A percentile compares a stretch with the other conserved stretches of the same genome.
phyloP scores from a whole-genome alignment of 148 eudicot species.

The Cornus florida region DNA sequence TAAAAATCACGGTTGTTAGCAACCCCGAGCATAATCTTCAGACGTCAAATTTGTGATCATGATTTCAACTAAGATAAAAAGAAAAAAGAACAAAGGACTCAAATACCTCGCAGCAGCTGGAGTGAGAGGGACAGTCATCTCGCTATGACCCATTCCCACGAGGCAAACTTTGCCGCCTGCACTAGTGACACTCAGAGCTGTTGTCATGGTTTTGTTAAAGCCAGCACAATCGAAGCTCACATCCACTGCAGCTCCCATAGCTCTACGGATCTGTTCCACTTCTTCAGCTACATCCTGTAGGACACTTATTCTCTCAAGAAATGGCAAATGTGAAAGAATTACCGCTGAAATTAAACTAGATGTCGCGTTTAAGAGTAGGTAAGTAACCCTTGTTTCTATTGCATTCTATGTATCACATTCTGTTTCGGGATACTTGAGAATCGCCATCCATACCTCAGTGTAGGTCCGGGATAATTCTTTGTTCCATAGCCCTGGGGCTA shows the following conservation, averaged over 20 bases:
- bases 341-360: not conserved
- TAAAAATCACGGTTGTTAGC: not conserved
- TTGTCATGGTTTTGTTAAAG: slow-evolving; percentile 81
- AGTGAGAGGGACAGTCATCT: slow-evolving; percentile 84
- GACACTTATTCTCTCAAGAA: not conserved
- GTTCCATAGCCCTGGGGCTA: no score
- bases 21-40: not conserved
- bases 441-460: no score
- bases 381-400: no score
- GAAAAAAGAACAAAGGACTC: not conserved
- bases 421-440: no score
- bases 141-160: slow-evolving; percentile 80
- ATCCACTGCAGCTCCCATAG: slow-evolving; percentile 65
- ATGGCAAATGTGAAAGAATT: not conserved
- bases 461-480: no score
- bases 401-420: no score
- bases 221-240: slow-evolving; percentile 86
- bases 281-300: slow-evolving; percentile 65
- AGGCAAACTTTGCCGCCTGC: slow-evolving; percentile 89
- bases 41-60: not conserved
- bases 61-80: not conserved
- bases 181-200: slow-evolving; percentile 76
- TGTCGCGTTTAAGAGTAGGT: no score
- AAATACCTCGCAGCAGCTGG: slow-evolving; percentile 86
- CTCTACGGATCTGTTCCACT: slow-evolving; percentile 48